These are phyloP conservation scores for Epichloe amarillans DNA, from an alignment of 2,329 filamentous ascomycete genomes.

Conservation along the genomic window DNA sequence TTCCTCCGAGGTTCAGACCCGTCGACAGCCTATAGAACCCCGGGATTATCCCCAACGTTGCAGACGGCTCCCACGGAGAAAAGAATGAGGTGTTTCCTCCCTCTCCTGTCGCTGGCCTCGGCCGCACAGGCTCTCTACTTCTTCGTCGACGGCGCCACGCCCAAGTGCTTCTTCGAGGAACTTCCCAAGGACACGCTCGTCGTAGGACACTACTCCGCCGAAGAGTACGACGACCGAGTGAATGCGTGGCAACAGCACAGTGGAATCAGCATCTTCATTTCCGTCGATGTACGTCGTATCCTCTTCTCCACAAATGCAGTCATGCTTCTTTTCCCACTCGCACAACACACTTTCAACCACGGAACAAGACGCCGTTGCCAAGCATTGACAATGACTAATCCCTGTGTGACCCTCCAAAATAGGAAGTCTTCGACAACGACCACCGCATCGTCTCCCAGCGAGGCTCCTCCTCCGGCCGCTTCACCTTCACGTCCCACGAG, in stretches of 20 bases:
- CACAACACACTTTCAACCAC: neutral
- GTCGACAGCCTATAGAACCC: too few relatives aligned
- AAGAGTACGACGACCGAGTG: constrained; percentile 64
- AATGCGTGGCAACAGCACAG: constrained; percentile 59
- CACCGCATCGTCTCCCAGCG: constrained; percentile 89
- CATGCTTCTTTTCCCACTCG: neutral
- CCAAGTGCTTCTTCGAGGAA: constrained; percentile 98
- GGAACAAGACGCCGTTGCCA: neutral
- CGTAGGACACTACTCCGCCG: constrained; percentile 79
- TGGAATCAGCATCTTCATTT: constrained; percentile 73
- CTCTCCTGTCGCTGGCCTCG: constrained; percentile 51
- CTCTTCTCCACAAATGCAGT: neutral
- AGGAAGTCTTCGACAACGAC: constrained; percentile 94
- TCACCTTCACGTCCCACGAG: constrained; percentile 92
- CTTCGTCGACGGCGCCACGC: constrained; percentile 73
- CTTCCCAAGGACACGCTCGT: constrained; percentile 94
- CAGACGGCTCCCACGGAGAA: neutral
- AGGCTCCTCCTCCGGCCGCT: constrained; percentile 62
- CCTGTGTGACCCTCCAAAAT: neutral
- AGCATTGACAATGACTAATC: neutral
- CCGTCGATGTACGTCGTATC: constrained; percentile 55
- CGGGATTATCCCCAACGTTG: too few relatives aligned
- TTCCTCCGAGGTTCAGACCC: too few relatives aligned
- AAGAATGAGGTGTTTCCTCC: constrained; percentile 47
- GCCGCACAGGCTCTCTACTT: constrained; percentile 80